phyloP scores from a whole-genome alignment of 2,329 filamentous ascomycete species.

The Dactylonectria macrodidyma region DNA sequence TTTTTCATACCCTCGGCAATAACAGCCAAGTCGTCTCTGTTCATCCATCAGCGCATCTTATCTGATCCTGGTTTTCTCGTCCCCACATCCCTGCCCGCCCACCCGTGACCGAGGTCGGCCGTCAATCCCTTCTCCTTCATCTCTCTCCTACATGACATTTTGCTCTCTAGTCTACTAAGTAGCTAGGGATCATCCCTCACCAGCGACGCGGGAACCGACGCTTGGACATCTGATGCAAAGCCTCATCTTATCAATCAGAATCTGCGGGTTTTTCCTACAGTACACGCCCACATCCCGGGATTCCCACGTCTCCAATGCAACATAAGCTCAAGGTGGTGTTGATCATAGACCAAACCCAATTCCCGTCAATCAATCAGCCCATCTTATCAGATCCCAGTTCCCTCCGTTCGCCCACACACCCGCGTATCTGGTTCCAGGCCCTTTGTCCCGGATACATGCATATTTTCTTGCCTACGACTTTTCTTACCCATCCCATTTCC shows the following conservation, averaged over 20 bases:
- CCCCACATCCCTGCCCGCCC: not conserved
- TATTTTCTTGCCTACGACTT: no score
- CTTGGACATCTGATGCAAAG: no score
- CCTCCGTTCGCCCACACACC: not conserved
- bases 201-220: no score
- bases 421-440: not conserved
- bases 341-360: not conserved
- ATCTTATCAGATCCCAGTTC: not conserved
- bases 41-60: constrained; percentile 43
- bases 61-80: constrained; percentile 38
- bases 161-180: not conserved
- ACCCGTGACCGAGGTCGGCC: not conserved
- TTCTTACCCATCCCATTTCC: no score
- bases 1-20: not conserved
- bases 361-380: not conserved
- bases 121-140: not conserved
- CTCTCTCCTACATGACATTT: not conserved
- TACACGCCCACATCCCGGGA: no score
- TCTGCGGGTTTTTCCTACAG: no score
- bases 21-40: not conserved
- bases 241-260: no score
- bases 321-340: not conserved
- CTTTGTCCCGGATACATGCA: no score
- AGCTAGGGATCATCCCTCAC: no score
- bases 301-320: not conserved